Evolutionary conservation across 2,329 filamentous ascomycete genomes (phyloP), one percentile per base, ranked within the genome.

Genomic region (Hawksworthiomyces lignivorus): DNA sequence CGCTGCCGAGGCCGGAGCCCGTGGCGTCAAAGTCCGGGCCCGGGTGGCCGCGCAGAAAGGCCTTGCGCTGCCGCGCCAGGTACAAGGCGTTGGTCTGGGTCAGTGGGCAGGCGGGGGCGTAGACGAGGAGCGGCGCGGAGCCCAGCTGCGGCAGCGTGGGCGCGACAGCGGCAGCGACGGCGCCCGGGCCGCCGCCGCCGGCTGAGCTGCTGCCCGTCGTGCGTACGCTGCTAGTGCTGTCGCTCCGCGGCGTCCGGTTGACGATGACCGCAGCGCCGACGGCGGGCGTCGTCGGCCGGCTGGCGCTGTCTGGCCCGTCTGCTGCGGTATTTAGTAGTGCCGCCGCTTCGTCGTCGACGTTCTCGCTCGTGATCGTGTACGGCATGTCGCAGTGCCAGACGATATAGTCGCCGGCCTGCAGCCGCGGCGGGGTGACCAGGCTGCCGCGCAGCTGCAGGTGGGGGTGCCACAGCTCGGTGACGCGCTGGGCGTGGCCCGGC

Each of bases 51-150:
- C 70, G 64, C 41, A 69, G 60, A 50, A 77, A 77, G 4, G 73
- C 72, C 55, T 75, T 76, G 44, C 73, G 66, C 59, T 77, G 73
- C 7, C 73, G 67, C 0, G 72, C 72, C 4, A 77, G 65, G 52
- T 75, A 77, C 7, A 77, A 61, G 3, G 72, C 73, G 54, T 73
- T 76, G 18, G 70, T 75, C 56, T 76, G 73, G 4, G 73, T 77
- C 26, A 77, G 62, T 0, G 73, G 73, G 14, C 70, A 72, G 4
- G 72, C 71, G 3, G 73, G 71, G 8, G 72, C 65, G 56, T 77
- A 77, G 11, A 75, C 67, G 1, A 77, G 62, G 59, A 76, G 72
- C 32, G 65, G 70, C 11, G 67, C 59, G 39, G 63, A 58, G 43
- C 34, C 65, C 69, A 18, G 65, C 6, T 33, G n/a, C 8, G 46